Base-by-base conservation (phyloP, 805 yeast genomes). In the Cyberlindnera suaveolens region DNA sequence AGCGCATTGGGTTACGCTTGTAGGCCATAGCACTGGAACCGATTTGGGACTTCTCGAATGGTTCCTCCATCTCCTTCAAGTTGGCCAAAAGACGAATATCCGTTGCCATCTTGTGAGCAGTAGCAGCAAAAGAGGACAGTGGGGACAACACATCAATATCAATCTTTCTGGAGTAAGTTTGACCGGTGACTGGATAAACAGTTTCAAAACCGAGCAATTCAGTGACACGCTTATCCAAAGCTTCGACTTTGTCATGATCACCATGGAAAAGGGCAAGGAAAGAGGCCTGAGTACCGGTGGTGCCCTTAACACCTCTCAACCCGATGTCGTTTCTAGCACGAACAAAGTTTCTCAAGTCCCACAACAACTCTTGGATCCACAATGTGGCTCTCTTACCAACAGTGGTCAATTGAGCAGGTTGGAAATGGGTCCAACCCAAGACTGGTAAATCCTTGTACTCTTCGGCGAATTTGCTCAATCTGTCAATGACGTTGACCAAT, bases 1-100 rank as follows among this genome's bases (percentile, higher is more conserved):
- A 84, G 74, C 99, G 85, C 99, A 93, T 93, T 67, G 99, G 99
- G 72, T 93, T 93, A 72, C 99, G 84, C 79, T 93, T 93, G 75
- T 93, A 93, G 27, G 99, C 99, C 99, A 93, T 93, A 35, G 99
- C 99, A 43, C 88, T 78, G 11, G 97, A 89, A 34, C 99, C 99
- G 61, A 93, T 93, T 75, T 93, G 99, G n/a, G 90, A 80, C 71
- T 86, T 87, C 74, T 93, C 99, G 63, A 93, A 93, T 26, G 99
- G 99, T 70, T 93, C 99, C 72, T 93, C 99, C 53, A 93, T 70
- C 72, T 93, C 99, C 71, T 93, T 93, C 72, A 93, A 78, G 70
- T 93, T 89, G 50, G 99, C 99, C 58, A 93, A 77, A 60, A 93
- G 75, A 68, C 99, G 82, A 58, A 93, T 82, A 64, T 93, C 99